Evolutionary conservation across 768 basidiomycete genomes (phyloP), one percentile per base, ranked within the genome.

Genomic region (Tylopilus felleus): DNA sequence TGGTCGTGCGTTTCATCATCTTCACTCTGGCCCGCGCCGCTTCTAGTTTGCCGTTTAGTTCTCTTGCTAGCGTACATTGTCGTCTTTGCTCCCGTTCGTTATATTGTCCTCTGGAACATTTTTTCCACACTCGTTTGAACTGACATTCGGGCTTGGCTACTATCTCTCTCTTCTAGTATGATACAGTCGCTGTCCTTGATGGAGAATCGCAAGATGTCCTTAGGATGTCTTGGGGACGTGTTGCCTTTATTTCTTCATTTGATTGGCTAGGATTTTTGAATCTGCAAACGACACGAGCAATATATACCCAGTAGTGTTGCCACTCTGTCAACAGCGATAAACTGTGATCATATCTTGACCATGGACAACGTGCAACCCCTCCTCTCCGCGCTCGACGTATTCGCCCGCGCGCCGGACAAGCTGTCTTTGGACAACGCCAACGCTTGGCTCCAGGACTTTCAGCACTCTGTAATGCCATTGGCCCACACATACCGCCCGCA

Each of bases 361-460:
- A 90, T 89, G 87, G 75, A 82, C 58, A 83, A 83, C 64, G 77
- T 90, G 38, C 85, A 86, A 70, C 81, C 80, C 59, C 73, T 93
- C 7, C 71, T 91, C 64, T 81, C 88, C 60, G 91, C 87, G 22
- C 77, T 93, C 61, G 83, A 85, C 47, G 88, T 93, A 43, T 93
- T 93, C 71, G 77, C 80, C 60, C 80, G 84, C 56, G 85, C 86
- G 49, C 90, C 96, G 29, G 90, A 96, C 78, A 88, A 90, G 64
- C 72, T 73, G 16, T 85, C 91, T 17, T 80, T 97, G 60, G 89
- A 91, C 61, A 81, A 80, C 61, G 96, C 94, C 61, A 98, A 97
- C 75, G 75, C 84, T 61, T 98, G 94, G 94, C 86, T 99, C 58
- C 89, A 94, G 76, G 93, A 95, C 73, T 99, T 98, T 71, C 96